phyloP scores from a whole-genome alignment of 2,329 filamentous ascomycete species.

The Ambrosiella beaveri region DNA sequence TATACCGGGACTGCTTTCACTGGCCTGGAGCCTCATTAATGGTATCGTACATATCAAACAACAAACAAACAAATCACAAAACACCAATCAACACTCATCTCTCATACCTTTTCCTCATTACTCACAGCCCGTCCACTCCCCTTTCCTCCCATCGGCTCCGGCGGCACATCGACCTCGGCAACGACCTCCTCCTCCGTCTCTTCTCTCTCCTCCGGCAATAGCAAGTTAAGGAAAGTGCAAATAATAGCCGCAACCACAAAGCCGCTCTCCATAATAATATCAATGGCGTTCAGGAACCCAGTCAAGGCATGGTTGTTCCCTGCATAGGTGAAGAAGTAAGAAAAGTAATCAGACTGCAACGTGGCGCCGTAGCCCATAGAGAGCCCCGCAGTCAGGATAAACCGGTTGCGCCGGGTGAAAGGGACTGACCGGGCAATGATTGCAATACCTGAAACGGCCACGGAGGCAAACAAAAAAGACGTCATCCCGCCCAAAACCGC shows the following conservation, averaged over 20 bases:
- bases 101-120: conserved; percentile 3
- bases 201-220: conserved; percentile 59
- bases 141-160: neutral
- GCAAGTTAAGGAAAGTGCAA: conserved; percentile 55
- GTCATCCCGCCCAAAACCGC: conserved; percentile 55
- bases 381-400: conserved; percentile 61
- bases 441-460: conserved; percentile 59
- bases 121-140: neutral
- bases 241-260: conserved; percentile 60
- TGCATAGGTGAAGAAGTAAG: conserved; percentile 52
- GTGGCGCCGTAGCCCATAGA: conserved; percentile 57
- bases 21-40: neutral
- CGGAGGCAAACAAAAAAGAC: conserved; percentile 62
- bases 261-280: conserved; percentile 56
- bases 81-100: neutral
- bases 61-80: neutral
- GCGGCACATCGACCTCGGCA: neutral
- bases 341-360: conserved; percentile 49
- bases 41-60: conserved; percentile 1
- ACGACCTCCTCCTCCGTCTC: conserved; percentile 22
- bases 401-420: conserved; percentile 65
- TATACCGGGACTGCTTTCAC: neutral
- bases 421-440: conserved; percentile 53
- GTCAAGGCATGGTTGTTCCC: conserved; percentile 49
- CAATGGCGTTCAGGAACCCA: conserved; percentile 61